Evolutionary conservation across 2,329 filamentous ascomycete species (phyloP).

Genomic region (Oidium heveae): DNA sequence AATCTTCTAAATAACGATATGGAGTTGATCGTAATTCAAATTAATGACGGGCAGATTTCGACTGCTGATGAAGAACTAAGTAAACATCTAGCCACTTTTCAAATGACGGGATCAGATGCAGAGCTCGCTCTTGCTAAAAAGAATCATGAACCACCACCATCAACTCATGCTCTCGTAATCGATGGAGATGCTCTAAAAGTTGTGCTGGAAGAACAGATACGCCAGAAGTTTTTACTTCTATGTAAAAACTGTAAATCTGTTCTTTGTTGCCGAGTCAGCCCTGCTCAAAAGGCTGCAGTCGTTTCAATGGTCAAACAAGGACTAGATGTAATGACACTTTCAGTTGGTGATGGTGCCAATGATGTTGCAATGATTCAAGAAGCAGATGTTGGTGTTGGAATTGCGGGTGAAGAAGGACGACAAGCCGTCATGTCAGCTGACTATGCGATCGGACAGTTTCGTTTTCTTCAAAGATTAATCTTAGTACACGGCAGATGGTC

Average conservation of each 20-base stretch:
- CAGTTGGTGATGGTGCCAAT: constrained; percentile 82
- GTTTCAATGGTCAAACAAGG: constrained; percentile 88
- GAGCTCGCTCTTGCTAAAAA: constrained; percentile 57
- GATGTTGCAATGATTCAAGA: constrained; percentile 97
- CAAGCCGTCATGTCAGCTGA: constrained; percentile 93
- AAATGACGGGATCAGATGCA: constrained; percentile 59
- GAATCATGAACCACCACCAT: constrained; percentile 63
- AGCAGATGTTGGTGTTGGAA: constrained; percentile 87
- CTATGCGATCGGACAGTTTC: constrained; percentile 85
- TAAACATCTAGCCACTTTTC: constrained; percentile 44
- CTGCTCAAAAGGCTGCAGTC: constrained; percentile 90
- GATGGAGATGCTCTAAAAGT: constrained; percentile 84
- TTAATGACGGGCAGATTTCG: constrained; percentile 44
- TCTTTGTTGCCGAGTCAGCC: constrained; percentile 88
- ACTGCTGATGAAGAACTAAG: constrained; percentile 48
- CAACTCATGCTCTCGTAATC: constrained; percentile 81
- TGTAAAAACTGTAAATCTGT: constrained; percentile 96
- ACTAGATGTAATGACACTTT: constrained; percentile 84
- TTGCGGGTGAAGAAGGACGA: constrained; percentile 75
- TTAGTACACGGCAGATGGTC: constrained; percentile 88
- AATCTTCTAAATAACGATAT: constrained; percentile 94
- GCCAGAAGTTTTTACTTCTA: constrained; percentile 78
- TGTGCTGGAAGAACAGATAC: constrained; percentile 57
- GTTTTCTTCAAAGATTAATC: constrained; percentile 61
- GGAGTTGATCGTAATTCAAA: constrained; percentile 79